A percentile compares a stretch with the other conserved stretches of the same genome.
Evolutionary conservation across 1,284 basidiomycete genomes (phyloP).

Genomic region (Stygiomarasmius scandens): DNA sequence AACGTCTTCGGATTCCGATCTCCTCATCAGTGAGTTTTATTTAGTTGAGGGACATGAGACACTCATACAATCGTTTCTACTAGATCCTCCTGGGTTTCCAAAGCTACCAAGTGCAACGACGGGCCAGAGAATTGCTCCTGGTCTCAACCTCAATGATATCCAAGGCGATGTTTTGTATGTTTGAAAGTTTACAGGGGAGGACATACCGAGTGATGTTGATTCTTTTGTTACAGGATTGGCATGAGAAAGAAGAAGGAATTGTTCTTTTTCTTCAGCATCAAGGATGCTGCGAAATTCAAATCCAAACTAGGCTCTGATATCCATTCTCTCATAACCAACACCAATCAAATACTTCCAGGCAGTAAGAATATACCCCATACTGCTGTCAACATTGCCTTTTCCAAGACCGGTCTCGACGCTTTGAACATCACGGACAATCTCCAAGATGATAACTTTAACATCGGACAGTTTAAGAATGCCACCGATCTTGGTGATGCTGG

Average conservation of each 20-base stretch:
- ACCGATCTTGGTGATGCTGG: constrained; percentile 29
- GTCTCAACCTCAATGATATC: constrained; percentile 21
- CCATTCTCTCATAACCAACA: constrained; percentile 32
- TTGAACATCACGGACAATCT: constrained; percentile 36
- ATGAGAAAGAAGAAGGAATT: constrained; percentile 33
- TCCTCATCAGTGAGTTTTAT: no score
- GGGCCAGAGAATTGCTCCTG: no score
- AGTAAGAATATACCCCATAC: constrained; percentile 23
- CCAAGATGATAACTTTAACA: constrained; percentile 31
- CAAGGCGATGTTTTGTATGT: constrained; percentile 28
- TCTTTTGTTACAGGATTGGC: constrained; percentile 24
- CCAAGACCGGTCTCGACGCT: constrained; percentile 29
- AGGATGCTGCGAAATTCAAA: constrained; percentile 25
- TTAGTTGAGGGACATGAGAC: no score
- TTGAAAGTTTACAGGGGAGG: not conserved
- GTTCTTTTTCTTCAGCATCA: constrained; percentile 33
- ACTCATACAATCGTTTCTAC: not conserved
- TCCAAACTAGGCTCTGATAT: constrained; percentile 27
- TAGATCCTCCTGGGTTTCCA: no score
- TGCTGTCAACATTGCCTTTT: constrained; percentile 35
- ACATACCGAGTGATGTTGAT: not conserved
- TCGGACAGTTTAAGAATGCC: constrained; percentile 34
- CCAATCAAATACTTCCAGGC: constrained; percentile 21
- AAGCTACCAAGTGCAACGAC: no score
- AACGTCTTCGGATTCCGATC: no score